A percentile compares a stretch with the other conserved stretches of the same genome.
Evolutionary conservation across 106 monocot species (phyloP).

Genomic region (Dioscorea alata): DNA sequence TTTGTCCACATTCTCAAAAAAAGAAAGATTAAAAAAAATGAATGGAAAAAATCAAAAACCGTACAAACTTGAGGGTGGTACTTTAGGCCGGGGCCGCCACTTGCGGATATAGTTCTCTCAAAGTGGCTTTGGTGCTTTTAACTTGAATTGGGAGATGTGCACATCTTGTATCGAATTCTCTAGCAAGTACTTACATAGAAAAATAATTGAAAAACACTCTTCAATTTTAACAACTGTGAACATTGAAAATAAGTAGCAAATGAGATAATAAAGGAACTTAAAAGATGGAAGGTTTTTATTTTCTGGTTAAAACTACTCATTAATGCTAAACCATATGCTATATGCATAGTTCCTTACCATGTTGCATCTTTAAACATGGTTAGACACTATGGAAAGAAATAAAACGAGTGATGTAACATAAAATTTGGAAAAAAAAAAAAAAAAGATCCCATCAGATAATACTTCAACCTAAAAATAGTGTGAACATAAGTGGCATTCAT

Average conservation of each 20-base stretch:
- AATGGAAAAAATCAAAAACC: background rate
- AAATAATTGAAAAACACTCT: background rate
- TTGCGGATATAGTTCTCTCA: constrained; percentile 43
- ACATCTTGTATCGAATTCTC: constrained; percentile 51
- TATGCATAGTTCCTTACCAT: background rate
- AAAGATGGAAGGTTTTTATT: background rate
- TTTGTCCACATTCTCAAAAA: background rate
- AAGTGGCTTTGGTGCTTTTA: constrained; percentile 61
- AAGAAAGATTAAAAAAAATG: background rate
- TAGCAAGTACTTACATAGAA: constrained; percentile 33
- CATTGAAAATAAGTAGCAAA: background rate
- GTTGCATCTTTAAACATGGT: background rate
- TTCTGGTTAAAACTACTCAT: too few relatives aligned
- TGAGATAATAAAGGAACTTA: background rate
- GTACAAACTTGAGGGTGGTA: constrained; percentile 23
- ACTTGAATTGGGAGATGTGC: constrained; percentile 50
- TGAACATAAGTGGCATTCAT: background rate
- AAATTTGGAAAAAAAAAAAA: constrained; percentile 70
- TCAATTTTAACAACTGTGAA: too few relatives aligned
- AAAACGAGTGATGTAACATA: constrained; percentile 22
- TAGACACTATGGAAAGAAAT: background rate
- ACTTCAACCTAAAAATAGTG: background rate
- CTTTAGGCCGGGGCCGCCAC: too few relatives aligned
- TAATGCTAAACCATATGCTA: background rate
- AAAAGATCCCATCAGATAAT: background rate